Base-by-base conservation (phyloP, 108 stramenopile species). In the Mediolabrus comicus region DNA sequence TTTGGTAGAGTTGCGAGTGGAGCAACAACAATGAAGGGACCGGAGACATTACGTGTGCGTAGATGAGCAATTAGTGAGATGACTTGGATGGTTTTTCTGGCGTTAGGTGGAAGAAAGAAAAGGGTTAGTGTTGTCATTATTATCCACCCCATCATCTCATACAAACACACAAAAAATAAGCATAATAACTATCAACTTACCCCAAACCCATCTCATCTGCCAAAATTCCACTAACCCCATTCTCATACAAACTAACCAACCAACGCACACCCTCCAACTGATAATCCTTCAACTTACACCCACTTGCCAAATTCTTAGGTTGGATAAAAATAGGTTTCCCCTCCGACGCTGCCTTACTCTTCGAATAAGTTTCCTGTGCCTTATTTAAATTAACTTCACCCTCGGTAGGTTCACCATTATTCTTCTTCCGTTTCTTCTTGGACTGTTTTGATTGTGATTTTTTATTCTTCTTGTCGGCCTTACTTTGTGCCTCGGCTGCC, bases 1-100 rank as follows among this genome's bases (percentile, higher is more conserved):
- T 99, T 98, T 39, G 95, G 95, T n/a, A 99, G 82, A 3, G 99
- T 98, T 6, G 99, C 98, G 0, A 98, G 91, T 7, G 99, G 99
- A 5, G 97, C 98, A 0, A 95, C 94, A 31, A 99, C 84, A 17
- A 98, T 78, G 71, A 93, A 97, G 8, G 98, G 98, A 12, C 98
- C 98, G 32, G 86, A 72, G 5, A 96, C 94, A 31, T 79, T 73
- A 84, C 88, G 85, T 39, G 89, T 93, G 4, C 88, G 84, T 27
- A 99, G 85, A 71, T 97, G 95, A 7, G 96, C 98, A 38, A 99
- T 83, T 52, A 98, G 68, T 4, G 94, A 86, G 66, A 99, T 97
- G 24, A 97, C 97, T 84, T 99, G 95, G 52, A 96, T 95, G 0
- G 95, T 97, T 77, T 95, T 90, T 62, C 84, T 86, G 29, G 22